Percentiles rank a stretch among this genome's conserved stretches.
Conservation (phyloP, 75 land plant genomes). For the Chamaecyparis obtusa region DNA sequence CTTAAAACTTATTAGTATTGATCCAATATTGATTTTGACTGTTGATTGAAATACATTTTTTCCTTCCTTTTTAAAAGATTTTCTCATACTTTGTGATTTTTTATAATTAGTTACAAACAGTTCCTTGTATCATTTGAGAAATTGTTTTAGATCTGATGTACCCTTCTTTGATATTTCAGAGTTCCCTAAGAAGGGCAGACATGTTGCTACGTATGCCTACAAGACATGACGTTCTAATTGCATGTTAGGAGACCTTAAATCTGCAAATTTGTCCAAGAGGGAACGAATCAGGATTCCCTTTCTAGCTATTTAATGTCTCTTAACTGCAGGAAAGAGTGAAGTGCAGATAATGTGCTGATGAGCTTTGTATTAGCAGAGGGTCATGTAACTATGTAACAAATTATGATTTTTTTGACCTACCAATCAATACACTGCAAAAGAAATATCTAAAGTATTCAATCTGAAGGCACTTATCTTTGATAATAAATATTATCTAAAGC, state of each 20-base stretch:
- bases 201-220: not conserved
- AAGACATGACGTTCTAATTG: not conserved
- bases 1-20: not conserved
- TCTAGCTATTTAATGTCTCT: not conserved
- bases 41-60: too few relatives aligned
- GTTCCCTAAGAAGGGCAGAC: not conserved
- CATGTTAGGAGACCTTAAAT: not conserved
- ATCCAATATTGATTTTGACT: not conserved
- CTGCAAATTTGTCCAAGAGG: not conserved
- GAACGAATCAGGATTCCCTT: not conserved
- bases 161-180: not conserved
- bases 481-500: too few relatives aligned
- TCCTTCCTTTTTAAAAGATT: too few relatives aligned
- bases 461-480: too few relatives aligned
- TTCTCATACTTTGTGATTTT: not conserved
- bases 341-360: not conserved
- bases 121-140: not conserved
- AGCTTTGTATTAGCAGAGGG: too few relatives aligned
- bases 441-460: too few relatives aligned
- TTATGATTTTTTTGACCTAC: too few relatives aligned
- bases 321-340: not conserved
- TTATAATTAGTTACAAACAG: not conserved
- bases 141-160: too few relatives aligned
- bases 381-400: too few relatives aligned
- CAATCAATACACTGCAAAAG: too few relatives aligned